Evolutionary conservation across 495 filamentous ascomycete species (phyloP).

Genomic region (Xylaria scruposa): DNA sequence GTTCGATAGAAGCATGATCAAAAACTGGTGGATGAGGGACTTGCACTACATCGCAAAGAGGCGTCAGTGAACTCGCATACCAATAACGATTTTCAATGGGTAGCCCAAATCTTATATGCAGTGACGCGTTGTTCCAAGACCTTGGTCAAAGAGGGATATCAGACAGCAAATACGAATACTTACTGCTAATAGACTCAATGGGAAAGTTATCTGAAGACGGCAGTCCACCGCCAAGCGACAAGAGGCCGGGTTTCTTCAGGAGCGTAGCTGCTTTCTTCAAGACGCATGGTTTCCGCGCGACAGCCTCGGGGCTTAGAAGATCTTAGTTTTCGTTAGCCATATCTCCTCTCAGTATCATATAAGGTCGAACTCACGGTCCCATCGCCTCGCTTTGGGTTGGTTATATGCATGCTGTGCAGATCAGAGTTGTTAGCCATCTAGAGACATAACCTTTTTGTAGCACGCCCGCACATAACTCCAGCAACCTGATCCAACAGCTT

Average conservation of each 20-base stretch:
- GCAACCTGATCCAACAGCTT: not conserved
- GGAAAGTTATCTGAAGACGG: constrained; percentile 92
- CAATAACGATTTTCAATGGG: not conserved
- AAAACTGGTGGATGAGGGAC: constrained; percentile 62
- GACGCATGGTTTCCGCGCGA: constrained; percentile 62
- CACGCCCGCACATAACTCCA: not conserved
- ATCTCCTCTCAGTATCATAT: not conserved
- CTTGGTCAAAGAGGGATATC: not conserved
- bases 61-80: constrained; percentile 6
- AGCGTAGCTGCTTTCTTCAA: constrained; percentile 78
- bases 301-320: constrained; percentile 63
- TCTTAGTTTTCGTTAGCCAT: constrained; percentile 39
- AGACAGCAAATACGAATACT: not conserved
- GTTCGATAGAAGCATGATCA: constrained; percentile 65
- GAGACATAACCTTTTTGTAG: not conserved
- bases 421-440: constrained; percentile 2
- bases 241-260: constrained; percentile 74
- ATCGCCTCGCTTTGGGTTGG: constrained; percentile 82
- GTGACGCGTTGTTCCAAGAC: not conserved
- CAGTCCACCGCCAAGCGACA: constrained; percentile 91
- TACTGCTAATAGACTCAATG: constrained; percentile 45
- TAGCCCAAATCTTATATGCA: not conserved
- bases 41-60: constrained; percentile 31
- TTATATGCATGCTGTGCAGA: constrained; percentile 49
- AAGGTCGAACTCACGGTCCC: constrained; percentile 72